Base-by-base conservation (phyloP, 2,329 filamentous ascomycete genomes). In the Talaromyces sp. region DNA sequence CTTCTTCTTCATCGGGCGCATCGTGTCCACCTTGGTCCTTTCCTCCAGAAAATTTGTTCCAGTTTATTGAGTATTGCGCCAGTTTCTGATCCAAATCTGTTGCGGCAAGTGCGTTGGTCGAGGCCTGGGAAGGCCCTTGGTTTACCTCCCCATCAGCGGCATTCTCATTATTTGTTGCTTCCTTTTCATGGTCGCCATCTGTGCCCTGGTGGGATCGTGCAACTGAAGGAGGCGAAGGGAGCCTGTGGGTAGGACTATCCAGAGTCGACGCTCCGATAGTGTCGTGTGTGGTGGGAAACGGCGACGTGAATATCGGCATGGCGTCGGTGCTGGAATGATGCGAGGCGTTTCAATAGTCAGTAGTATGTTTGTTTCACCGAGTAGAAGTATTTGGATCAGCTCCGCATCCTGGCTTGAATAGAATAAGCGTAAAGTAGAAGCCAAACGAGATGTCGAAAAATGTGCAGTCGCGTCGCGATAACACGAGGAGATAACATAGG, bases 241-340 rank as follows among this genome's bases (percentile, higher is more conserved):
- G 13, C 26, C 49, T 49, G 35, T 43, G 74, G 3, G 70, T 64
- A 14, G 75, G 73, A 4, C 70, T 76, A 13, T 68, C 70, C 21
- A 77, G 63, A 10, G 74, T 74, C 6, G 75, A 78, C 49, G 74
- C 68, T 49, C 75, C 75, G 59, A 78, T 70, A 7, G 74, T 77
- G 58, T 78, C 76, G 64, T 78, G 76, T 55, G 75, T 71, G 7
- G 73, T 76, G 21, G 69, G 73, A 53, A 74, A 75, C 1, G 73
- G 73, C 52, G 73, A 76, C 35, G 68, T 70, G 63, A 68, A 72
- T 57, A 73, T 71, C 54, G 74, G 68, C 75, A 77, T 77, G 63
- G 64, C 64, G 14, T 14, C 49, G 24, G 49, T 29, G 24, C 7
- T 46, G 43, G 14, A 29, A n/a, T n/a, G 14, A 17, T 38, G 35